Evolutionary conservation across 495 filamentous ascomycete genomes (phyloP), one percentile per base, ranked within the genome.

Genomic region (Penicillium paxilli): DNA sequence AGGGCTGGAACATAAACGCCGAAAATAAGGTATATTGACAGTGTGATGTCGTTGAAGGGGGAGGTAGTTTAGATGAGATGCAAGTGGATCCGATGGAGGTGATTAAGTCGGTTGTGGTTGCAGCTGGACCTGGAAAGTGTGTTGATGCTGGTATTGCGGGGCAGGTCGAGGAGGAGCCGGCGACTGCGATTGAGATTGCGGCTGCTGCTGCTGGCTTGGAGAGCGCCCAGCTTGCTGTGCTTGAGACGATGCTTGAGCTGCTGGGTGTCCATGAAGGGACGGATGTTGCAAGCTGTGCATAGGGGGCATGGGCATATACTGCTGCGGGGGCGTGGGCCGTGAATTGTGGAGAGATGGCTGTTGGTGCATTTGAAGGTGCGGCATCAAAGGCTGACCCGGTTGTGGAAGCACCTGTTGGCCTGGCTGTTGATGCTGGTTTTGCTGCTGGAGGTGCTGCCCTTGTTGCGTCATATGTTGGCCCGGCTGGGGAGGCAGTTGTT

Each of bases 111-210:
- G 58, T 41, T 68, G 58, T 5, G 56, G 52, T 19, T 62, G 54
- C 22, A 67, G 52, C 44, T 67, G 58, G 17, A 67, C 51, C 24
- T 67, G 64, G 56, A 67, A 67, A 5, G 62, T 65, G 40, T 67
- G 64, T 32, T 67, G 64, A 20, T 67, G 62, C 23, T 67, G 62
- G 51, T 64, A 60, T 26, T 68, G 65, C 1, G 64, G 64, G 21
- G 64, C 59, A 23, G 64, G 64, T 1, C 55, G 46, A 3, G 61
- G 60, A 20, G 60, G 60, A 9, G 55, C 54, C 1, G 51, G 62
- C 9, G 57, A 46, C 17, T 53, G 54, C 23, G 47, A 17, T 23
- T 62, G 55, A 14, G 55, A 44, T 37, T 56, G 55, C n/a, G 40
- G 45, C 16, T 55, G 49, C 2, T 44, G 46, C 45, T 44, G 46